A percentile compares a stretch with the other conserved stretches of the same genome.
These are phyloP conservation scores for Leccinum obscurum DNA, from an alignment of 768 basidiomycete genomes.

Conservation along the genomic window DNA sequence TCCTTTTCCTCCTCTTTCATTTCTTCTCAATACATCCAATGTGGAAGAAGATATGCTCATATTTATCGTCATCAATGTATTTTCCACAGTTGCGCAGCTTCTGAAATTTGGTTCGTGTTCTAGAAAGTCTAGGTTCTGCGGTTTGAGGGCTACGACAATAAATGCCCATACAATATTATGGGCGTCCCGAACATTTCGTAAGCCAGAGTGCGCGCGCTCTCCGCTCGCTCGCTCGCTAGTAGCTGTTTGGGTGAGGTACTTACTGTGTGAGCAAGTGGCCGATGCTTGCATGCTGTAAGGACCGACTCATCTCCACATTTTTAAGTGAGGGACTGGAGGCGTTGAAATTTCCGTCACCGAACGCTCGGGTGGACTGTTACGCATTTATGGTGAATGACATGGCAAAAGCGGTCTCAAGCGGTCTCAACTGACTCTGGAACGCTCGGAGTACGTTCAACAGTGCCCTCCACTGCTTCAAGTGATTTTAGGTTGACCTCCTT, in stretches of 20 bases:
- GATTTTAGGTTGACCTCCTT: too few species aligned
- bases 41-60: not conserved
- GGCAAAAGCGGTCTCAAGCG: too few species aligned
- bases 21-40: not conserved
- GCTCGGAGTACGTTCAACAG: too few species aligned
- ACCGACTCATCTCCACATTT: not conserved
- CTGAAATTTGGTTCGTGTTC: not conserved
- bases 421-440: not conserved
- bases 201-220: not conserved
- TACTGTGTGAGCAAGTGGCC: not conserved
- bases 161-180: not conserved
- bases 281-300: not conserved
- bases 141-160: not conserved
- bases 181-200: not conserved
- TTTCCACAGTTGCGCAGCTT: not conserved
- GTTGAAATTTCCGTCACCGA: too few species aligned
- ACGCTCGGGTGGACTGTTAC: too few species aligned
- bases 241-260: not conserved
- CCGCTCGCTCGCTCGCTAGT: not conserved
- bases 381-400: too few species aligned
- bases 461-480: too few species aligned
- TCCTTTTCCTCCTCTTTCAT: not conserved
- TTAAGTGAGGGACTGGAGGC: not conserved
- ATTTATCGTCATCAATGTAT: not conserved
- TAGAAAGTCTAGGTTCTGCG: not conserved